Base-by-base conservation (phyloP, 2,329 filamentous ascomycete genomes). In the Bisporella sp. region DNA sequence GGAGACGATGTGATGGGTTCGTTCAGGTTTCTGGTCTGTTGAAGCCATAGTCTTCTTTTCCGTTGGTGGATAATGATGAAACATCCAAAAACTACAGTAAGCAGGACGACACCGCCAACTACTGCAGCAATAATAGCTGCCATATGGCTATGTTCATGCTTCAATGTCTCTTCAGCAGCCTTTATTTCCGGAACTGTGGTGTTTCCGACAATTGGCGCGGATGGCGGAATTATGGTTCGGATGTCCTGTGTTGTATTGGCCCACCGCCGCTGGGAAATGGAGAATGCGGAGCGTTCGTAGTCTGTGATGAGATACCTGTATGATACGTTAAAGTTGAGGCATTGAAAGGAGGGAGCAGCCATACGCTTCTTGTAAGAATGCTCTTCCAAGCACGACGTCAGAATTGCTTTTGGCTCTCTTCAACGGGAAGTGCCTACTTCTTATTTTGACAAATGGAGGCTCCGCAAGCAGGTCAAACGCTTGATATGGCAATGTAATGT, bases 281-380 rank as follows among this genome's bases (percentile, higher is more conserved):
- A 71, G 49, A 73, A 73, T 3, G 59, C 57, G 0, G 58, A 61
- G 21, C 68, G 67, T 54, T 72, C 69, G 49, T 72, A 72, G 55
- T 73, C 68, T 35, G 64, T 68, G 7, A 62, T 59, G 4, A 63
- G 44, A 42, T 63, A 61, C 6, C 57, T 59, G 35, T 4, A 31
- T 29, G 9, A 43, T 30, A 53, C 32, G 52, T 47, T 31, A 35
- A 37, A 21, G 33, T 9, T 37, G 11, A 35, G 28, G 21, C 30
- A 39, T 39, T 5, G 5, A 4, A 13, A 9, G 28, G 21, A 21
- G 43, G 28, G 31, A 32, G 35, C 35, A 37, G 9, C 43, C 56
- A 48, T 45, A 60, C 51, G 66, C 64, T 58, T 72, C 69, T 57
- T 72, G 69, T 12, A 72, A 56, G 51, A 72, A 71, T 6, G 62